Percentiles rank a stretch among this genome's conserved stretches.
These are phyloP conservation scores for Fusarium albosuccineum DNA, from an alignment of 2,329 filamentous ascomycete species.

Conservation along the genomic window DNA sequence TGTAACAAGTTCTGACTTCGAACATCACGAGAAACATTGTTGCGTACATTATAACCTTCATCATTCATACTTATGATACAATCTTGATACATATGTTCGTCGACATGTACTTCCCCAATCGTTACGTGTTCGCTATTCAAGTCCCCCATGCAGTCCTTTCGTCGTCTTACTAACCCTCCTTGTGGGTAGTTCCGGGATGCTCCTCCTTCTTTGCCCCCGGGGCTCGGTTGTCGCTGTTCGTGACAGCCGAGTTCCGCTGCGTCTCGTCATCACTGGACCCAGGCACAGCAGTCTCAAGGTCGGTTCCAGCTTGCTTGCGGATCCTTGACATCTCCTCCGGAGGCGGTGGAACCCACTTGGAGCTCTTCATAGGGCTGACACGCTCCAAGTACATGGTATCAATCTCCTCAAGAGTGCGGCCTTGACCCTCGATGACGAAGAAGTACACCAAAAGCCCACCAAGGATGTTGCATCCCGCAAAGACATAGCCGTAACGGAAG, in stretches of 20 bases:
- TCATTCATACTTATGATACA: too few species aligned
- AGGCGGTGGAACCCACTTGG: constrained; percentile 63
- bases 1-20: too few species aligned
- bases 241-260: constrained; percentile 15
- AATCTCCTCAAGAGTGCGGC: constrained; percentile 81
- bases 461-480: constrained; percentile 77
- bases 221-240: constrained; percentile 9
- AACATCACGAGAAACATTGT: too few species aligned
- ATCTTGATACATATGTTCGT: too few species aligned
- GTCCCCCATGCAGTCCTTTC: neutral
- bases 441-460: constrained; percentile 79
- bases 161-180: constrained; percentile 4
- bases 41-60: too few species aligned
- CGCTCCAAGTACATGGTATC: constrained; percentile 80
- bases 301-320: constrained; percentile 56
- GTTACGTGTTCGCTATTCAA: too few species aligned
- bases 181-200: constrained; percentile 20
- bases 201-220: constrained; percentile 32
- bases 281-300: constrained; percentile 47
- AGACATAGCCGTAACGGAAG: constrained; percentile 81
- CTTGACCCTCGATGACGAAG: constrained; percentile 81
- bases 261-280: constrained; percentile 36
- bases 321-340: constrained; percentile 60
- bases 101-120: too few species aligned
- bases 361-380: constrained; percentile 73